Base-by-base conservation (phyloP, 352 stramenopile species). In the Phytophthora agathidicida region DNA sequence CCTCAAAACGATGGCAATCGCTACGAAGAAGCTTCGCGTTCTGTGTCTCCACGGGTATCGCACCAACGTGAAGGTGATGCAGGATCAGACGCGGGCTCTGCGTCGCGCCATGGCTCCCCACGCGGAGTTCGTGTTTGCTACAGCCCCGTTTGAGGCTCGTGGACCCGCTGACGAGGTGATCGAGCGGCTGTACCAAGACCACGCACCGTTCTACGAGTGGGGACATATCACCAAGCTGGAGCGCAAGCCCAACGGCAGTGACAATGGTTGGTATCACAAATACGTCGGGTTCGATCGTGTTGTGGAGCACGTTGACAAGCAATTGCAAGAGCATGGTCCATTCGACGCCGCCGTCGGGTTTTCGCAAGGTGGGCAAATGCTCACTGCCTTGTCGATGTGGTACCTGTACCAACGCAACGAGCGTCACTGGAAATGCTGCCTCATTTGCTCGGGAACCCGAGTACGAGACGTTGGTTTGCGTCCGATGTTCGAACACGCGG, bases 261-360 rank as follows among this genome's bases (percentile, higher is more conserved):
- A 73, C 16, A 64, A 77, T 28, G 62, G 69, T 14, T 85, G 64
- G 63, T 68, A 75, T 53, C 74, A 78, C 50, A 47, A 54, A n/a
- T 77, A 77, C 41, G 45, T 68, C 3, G 68, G 73, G n/a, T 64
- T 86, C 32, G 73, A 87, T 6, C 42, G 56, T 4, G 55, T 69
- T 9, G 28, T 88, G 14, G 66, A 57, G 24, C 74, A 75, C 46
- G 49, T 89, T 17, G 65, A 87, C 35, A 55, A 68, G 2, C 60
- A 79, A 31, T 27, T 91, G 3, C 52, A 48, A 19, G 14, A 73
- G 11, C 51, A 78, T 30, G 78, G 77, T 0, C 76, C 77, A 0
- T 83, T 86, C 38, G 79, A 91, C 37, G 69, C 77, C 8, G 70
- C 72, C 32, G 7, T 88, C 17, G 76, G 75, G 5, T 92, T 92